A percentile compares a stretch with the other conserved stretches of the same genome.
These are phyloP conservation scores for Cryptococcus sp. DNA, from an alignment of 1,284 basidiomycete genomes.

Conservation along the genomic window DNA sequence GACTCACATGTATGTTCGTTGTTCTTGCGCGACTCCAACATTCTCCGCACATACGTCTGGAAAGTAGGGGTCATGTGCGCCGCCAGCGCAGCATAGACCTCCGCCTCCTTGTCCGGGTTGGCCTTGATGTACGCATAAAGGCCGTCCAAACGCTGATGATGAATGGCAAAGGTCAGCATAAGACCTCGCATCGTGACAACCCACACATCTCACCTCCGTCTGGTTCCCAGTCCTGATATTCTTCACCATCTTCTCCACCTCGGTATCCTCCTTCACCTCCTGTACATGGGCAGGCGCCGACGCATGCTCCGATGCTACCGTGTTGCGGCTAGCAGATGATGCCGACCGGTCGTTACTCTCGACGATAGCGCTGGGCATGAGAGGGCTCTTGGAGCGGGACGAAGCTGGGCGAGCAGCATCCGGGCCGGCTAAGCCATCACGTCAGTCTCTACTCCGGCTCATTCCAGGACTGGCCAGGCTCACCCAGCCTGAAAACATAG, in stretches of 20 bases:
- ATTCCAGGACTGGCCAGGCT: constrained; percentile 26
- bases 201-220: constrained; percentile 20
- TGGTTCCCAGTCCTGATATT: constrained; percentile 21
- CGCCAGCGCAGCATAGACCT: constrained; percentile 62
- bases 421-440: constrained; percentile 62
- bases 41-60: constrained; percentile 40
- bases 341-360: constrained; percentile 47
- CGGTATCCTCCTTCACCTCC: constrained; percentile 15
- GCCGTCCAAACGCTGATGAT: constrained; percentile 91
- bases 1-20: constrained; percentile 33
- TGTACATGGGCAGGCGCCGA: constrained; percentile 2
- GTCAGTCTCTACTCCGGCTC: not conserved
- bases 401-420: constrained; percentile 67
- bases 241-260: constrained; percentile 26
- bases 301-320: not conserved
- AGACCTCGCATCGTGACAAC: constrained; percentile 51
- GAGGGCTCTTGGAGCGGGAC: constrained; percentile 53
- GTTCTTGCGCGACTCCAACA: constrained; percentile 34
- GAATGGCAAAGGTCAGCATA: constrained; percentile 55
- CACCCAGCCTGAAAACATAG: constrained; percentile 63
- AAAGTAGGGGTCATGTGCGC: constrained; percentile 35
- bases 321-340: constrained; percentile 8
- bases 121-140: constrained; percentile 90
- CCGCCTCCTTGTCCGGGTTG: constrained; percentile 79
- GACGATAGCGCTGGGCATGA: constrained; percentile 57